Conservation (phyloP, 148 eudicot genomes). For the Rhododendron kiyosumense region DNA sequence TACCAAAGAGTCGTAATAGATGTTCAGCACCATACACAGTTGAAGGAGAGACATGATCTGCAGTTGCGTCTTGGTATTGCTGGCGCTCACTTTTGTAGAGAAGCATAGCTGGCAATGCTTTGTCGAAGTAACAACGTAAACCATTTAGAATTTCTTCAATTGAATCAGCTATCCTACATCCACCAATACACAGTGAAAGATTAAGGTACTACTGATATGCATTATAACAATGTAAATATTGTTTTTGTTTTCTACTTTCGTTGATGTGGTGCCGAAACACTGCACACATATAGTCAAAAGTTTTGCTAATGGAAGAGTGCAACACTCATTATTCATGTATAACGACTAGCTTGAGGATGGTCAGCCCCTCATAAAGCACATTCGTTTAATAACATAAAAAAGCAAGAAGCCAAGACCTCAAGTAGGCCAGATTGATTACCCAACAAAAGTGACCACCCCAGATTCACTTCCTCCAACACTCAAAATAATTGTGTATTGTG, state of each 20-base stretch:
- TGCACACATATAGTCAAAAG: neutral
- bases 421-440: neutral
- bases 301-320: neutral
- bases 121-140: conserved; percentile 78
- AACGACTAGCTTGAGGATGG: neutral
- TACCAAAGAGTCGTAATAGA: conserved; percentile 95
- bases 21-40: conserved; percentile 94
- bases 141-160: conserved; percentile 80
- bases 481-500: neutral
- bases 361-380: neutral
- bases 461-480: neutral
- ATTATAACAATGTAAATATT: neutral
- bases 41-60: conserved; percentile 73
- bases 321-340: neutral
- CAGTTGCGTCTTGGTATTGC: conserved; percentile 66
- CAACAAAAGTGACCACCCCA: neutral
- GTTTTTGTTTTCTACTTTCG: neutral
- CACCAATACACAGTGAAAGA: neutral
- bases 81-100: conserved; percentile 88
- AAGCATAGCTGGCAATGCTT: conserved; percentile 76
- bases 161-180: conserved; percentile 63
- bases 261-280: neutral
- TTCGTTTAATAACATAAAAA: neutral
- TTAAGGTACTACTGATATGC: neutral
- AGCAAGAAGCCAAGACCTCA: conserved; percentile 1